phyloP scores from a whole-genome alignment of 208 protist genomes.

The Crithidia sp. region DNA sequence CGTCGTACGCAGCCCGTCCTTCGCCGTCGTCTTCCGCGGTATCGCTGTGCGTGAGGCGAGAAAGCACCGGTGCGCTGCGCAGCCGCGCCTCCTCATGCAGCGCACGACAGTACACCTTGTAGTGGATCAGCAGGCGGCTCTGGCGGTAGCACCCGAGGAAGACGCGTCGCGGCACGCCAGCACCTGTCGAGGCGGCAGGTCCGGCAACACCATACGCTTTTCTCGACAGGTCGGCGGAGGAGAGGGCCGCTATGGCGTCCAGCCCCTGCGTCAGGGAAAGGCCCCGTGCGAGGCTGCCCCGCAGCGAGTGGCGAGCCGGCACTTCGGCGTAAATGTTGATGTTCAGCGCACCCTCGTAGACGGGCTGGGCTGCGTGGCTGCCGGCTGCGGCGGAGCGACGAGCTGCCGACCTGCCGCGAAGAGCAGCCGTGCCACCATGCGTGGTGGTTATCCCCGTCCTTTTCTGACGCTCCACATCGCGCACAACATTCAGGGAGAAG shows the following conservation, averaged over 20 bases:
- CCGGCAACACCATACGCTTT: no score
- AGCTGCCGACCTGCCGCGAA: neutral
- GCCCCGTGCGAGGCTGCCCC: neutral
- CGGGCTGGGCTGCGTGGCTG: conserved; percentile 14
- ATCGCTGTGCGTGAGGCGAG: conserved; percentile 21
- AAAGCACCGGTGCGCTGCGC: conserved; percentile 20
- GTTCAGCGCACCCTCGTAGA: conserved; percentile 42
- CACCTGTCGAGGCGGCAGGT: neutral
- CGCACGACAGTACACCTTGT: conserved; percentile 80
- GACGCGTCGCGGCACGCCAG: neutral
- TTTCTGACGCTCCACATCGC: conserved; percentile 15
- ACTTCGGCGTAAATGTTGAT: conserved; percentile 52
- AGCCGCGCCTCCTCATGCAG: conserved; percentile 68
- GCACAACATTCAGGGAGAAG: conserved; percentile 20
- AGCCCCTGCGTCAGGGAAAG: no score
- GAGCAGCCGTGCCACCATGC: neutral
- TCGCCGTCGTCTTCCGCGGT: neutral
- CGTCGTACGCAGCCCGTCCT: neutral
- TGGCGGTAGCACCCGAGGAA: conserved; percentile 83
- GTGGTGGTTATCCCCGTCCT: neutral
- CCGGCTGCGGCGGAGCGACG: neutral
- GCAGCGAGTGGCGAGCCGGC: neutral
- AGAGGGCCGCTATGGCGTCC: no score
- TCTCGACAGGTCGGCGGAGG: no score
- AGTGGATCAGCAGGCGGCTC: conserved; percentile 77